These are phyloP conservation scores for Panaeolus cyanescens DNA, from an alignment of 768 basidiomycete genomes.

Conservation along the genomic window DNA sequence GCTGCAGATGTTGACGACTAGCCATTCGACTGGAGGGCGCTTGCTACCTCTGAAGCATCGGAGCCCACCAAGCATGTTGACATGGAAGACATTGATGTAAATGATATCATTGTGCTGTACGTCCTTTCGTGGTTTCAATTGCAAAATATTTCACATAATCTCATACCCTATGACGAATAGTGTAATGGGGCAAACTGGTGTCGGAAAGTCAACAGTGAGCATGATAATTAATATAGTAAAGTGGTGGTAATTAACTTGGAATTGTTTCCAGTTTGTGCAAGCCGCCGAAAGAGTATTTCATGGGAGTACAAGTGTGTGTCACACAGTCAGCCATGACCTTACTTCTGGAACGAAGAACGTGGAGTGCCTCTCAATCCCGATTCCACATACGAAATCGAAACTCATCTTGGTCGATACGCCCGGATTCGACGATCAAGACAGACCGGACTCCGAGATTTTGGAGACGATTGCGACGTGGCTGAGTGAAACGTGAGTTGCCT, in stretches of 20 bases:
- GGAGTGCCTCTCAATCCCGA: background rate
- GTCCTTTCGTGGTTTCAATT: background rate
- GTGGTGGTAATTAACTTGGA: background rate
- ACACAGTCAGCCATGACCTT: background rate
- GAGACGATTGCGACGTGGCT: background rate
- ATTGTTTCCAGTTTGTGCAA: background rate
- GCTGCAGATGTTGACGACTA: background rate
- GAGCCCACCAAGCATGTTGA: background rate
- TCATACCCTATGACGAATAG: background rate
- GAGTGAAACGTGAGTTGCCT: background rate
- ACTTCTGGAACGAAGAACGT: background rate
- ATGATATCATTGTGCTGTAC: background rate
- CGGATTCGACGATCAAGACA: background rate
- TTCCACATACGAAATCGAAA: background rate
- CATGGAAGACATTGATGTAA: background rate
- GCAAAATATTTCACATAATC: background rate
- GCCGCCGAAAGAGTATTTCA: background rate
- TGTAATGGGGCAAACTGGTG: background rate
- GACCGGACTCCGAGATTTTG: background rate
- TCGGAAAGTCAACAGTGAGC: background rate
- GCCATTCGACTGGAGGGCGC: background rate
- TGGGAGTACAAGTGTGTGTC: background rate
- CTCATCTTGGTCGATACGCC: conserved; percentile 4
- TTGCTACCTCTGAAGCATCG: background rate
- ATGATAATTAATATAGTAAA: background rate